phyloP scores from a whole-genome alignment of 345 rosid species.

The Noccaea bulbosa region DNA sequence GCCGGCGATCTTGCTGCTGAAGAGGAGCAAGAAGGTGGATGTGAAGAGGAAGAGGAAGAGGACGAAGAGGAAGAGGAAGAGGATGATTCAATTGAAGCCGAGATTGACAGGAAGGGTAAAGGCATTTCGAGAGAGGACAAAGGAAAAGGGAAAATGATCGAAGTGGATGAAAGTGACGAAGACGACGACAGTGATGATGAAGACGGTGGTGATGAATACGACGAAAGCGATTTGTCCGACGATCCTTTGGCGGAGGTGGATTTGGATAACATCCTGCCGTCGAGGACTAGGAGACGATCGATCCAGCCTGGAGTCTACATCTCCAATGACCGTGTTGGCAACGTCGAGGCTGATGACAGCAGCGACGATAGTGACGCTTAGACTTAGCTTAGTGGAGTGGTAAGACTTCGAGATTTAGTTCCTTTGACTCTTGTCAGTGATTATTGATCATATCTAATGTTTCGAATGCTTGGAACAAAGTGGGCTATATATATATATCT shows the following conservation, averaged over 20 bases:
- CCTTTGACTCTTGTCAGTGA: constrained; percentile 31
- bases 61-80: constrained; percentile 38
- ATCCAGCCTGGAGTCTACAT: constrained; percentile 62
- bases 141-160: constrained; percentile 52
- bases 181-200: constrained; percentile 53
- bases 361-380: constrained; percentile 53
- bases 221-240: constrained; percentile 72
- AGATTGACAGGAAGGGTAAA: constrained; percentile 60
- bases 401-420: constrained; percentile 19
- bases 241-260: constrained; percentile 98
- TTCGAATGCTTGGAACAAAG: constrained; percentile 23
- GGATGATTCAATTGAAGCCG: constrained; percentile 43
- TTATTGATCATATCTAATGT: constrained; percentile 27
- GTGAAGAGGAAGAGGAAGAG: constrained; percentile 22
- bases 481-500: constrained; percentile 30
- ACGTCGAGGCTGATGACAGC: constrained; percentile 42
- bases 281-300: constrained; percentile 71
- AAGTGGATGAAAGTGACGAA: constrained; percentile 55
- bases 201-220: constrained; percentile 49
- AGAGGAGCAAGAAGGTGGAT: constrained; percentile 26
- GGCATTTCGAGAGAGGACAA: constrained; percentile 51
- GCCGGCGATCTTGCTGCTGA: constrained; percentile 31
- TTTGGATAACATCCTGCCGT: constrained; percentile 84
- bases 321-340: constrained; percentile 40
- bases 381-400: constrained; percentile 41